A percentile compares a stretch with the other conserved stretches of the same genome.
Evolutionary conservation across 495 filamentous ascomycete genomes (phyloP).

Genomic region (Aspergillus cavernicola): DNA sequence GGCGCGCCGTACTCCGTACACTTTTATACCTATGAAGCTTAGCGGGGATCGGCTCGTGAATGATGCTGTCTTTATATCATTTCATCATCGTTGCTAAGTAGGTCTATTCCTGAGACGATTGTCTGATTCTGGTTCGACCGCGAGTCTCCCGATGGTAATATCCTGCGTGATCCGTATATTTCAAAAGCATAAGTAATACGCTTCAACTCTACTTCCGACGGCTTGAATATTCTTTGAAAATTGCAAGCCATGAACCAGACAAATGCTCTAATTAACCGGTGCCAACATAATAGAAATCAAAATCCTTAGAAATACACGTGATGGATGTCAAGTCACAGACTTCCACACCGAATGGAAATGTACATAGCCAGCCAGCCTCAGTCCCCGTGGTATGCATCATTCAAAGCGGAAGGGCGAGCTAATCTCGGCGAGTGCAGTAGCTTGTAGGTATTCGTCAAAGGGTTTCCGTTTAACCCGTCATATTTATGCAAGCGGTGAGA

Average conservation of each 20-base stretch:
- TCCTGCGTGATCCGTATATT: no score
- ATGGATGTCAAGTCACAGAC: constrained; percentile 6
- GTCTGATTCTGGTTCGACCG: no score
- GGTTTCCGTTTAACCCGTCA: background rate
- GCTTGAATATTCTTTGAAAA: background rate
- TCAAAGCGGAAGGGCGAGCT: background rate
- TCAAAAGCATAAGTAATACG: no score
- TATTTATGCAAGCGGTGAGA: constrained; percentile 62
- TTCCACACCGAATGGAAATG: constrained; percentile 7
- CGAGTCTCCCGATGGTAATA: no score
- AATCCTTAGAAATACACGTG: constrained; percentile 21
- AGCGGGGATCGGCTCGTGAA: background rate
- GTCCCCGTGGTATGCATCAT: background rate
- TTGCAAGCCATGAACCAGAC: background rate
- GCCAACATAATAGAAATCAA: constrained; percentile 11
- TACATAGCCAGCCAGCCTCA: background rate
- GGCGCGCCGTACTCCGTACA: constrained; percentile 8
- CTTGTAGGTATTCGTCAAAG: background rate
- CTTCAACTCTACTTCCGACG: background rate
- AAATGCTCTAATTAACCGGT: constrained; percentile 7
- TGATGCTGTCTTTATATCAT: background rate
- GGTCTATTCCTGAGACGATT: no score
- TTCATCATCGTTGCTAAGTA: no score
- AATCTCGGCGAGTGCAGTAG: background rate
- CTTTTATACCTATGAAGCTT: no score